Evolutionary conservation across 257 asterid species (phyloP).

Genomic region (Leptodermis oblonga): DNA sequence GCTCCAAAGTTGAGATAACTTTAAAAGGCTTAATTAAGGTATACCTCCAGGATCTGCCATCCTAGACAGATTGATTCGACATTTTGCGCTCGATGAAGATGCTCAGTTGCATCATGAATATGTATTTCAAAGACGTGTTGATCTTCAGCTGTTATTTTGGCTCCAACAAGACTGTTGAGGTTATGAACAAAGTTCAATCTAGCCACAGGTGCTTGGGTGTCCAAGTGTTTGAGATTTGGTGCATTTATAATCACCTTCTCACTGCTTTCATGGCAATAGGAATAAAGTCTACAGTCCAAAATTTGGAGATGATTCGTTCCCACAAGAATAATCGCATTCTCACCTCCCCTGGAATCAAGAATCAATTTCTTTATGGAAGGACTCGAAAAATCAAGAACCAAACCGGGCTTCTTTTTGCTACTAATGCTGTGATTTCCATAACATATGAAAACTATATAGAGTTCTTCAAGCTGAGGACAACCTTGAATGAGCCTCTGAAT

Average conservation of each 20-base stretch:
- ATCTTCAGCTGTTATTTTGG: background rate
- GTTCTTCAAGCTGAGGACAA: slow-evolving; percentile 5
- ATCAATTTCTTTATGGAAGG: background rate
- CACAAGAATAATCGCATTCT: background rate
- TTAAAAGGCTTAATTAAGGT: too few species aligned
- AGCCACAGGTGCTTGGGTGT: background rate
- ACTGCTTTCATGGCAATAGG: background rate
- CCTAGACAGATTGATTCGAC: background rate
- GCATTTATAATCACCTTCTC: background rate
- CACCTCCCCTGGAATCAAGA: background rate
- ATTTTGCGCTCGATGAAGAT: background rate
- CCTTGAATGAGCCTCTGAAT: slow-evolving; percentile 9
- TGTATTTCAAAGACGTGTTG: too few species aligned
- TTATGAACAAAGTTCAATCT: background rate
- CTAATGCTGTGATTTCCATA: too few species aligned
- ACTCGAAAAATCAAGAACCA: slow-evolving; percentile 1
- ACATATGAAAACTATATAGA: background rate
- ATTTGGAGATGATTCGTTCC: background rate
- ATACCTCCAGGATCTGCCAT: slow-evolving; percentile 3
- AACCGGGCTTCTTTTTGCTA: background rate
- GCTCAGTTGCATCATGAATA: background rate
- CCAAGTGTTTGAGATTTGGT: background rate
- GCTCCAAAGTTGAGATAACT: too few species aligned
- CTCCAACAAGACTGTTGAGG: background rate
- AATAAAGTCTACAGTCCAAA: background rate